phyloP scores from a whole-genome alignment of 2,329 filamentous ascomycete species.

The Apiospora marii region DNA sequence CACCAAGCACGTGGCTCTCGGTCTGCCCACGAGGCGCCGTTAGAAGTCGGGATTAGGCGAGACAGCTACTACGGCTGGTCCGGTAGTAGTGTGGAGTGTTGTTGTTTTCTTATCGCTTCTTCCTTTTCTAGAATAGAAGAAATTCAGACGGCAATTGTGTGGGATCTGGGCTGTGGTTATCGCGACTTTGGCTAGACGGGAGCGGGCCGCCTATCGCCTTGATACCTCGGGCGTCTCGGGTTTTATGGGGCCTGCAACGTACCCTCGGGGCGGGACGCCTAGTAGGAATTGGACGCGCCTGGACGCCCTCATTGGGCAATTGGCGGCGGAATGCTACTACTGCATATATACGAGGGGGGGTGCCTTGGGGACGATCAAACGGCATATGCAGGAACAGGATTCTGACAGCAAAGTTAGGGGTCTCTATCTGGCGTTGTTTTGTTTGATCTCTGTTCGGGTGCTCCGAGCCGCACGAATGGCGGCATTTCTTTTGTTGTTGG shows the following conservation, averaged over 20 bases:
- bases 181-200: neutral
- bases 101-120: neutral
- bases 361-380: constrained; percentile 6
- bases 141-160: neutral
- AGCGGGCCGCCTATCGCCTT: constrained; percentile 15
- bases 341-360: neutral
- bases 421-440: constrained; percentile 1
- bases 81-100: neutral
- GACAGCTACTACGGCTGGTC: neutral
- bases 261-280: neutral
- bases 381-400: constrained; percentile 12
- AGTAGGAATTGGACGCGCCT: neutral
- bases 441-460: constrained; percentile 11
- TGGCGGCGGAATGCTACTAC: neutral
- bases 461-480: neutral
- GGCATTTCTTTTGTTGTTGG: neutral
- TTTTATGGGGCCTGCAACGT: constrained; percentile 11
- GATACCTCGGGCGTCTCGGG: constrained; percentile 17
- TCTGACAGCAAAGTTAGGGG: constrained; percentile 11
- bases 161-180: neutral
- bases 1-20: constrained; percentile 9
- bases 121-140: neutral
- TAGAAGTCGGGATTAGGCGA: constrained; percentile 4
- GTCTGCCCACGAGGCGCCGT: constrained; percentile 5
- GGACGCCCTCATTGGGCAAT: neutral